Percentiles rank a stretch among this genome's conserved stretches.
phyloP scores from a whole-genome alignment of 192 early-diverging fungal genomes.

The Rhizoclosmatium sp. region DNA sequence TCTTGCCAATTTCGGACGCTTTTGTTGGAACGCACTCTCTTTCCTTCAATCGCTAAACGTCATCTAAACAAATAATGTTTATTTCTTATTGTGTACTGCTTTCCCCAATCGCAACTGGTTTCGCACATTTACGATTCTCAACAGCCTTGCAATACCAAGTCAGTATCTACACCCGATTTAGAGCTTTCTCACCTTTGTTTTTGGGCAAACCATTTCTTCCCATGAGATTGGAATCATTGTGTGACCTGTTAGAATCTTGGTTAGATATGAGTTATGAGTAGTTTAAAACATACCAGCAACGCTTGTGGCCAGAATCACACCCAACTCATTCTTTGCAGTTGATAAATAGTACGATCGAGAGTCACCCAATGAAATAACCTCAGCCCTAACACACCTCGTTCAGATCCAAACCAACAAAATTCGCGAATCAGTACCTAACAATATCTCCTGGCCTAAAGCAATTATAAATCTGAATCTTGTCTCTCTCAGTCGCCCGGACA shows the following conservation, averaged over 20 bases:
- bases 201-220: constrained; percentile 98
- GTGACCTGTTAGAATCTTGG: constrained; percentile 45
- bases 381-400: constrained; percentile 38
- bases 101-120: constrained; percentile 57
- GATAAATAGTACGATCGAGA: constrained; percentile 88
- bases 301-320: constrained; percentile 93
- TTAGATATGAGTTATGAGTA: neutral
- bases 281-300: constrained; percentile 63
- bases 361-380: constrained; percentile 91
- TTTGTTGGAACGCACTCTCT: neutral
- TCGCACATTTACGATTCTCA: constrained; percentile 95
- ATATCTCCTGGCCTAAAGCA: constrained; percentile 96
- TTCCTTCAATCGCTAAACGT: neutral
- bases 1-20: neutral
- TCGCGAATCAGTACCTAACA: constrained; percentile 51
- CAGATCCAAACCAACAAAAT: constrained; percentile 18
- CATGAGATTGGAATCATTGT: constrained; percentile 95
- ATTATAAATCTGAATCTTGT: constrained; percentile 89
- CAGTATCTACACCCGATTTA: constrained; percentile 3
- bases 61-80: neutral
- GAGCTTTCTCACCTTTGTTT: constrained; percentile 66
- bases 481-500: constrained; percentile 92
- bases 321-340: constrained; percentile 91
- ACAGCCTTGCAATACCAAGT: constrained; percentile 48
- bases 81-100: neutral